Evolutionary conservation across 129 eudicot genomes (phyloP), one percentile per base, ranked within the genome.

Genomic region (Erigeron canadensis): DNA sequence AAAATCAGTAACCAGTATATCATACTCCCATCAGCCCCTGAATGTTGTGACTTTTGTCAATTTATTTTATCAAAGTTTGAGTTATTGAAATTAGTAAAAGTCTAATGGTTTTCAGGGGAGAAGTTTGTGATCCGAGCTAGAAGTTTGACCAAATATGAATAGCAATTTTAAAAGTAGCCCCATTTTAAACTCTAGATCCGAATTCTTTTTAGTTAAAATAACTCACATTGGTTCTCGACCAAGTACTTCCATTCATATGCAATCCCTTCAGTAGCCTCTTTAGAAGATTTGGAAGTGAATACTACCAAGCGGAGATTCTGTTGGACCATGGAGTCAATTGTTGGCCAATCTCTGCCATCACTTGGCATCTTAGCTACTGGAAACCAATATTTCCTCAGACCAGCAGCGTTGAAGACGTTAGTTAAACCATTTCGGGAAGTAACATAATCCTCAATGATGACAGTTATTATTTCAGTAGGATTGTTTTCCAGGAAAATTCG

Each of bases 401-500:
- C 98, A 80, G 99, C 85, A 41, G 92, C 86, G 28, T 86, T 82
- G 69, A 94, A 89, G 71, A 94, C 93, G 64, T 84, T 90, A 18
- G 80, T 85, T 64, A 89, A 81, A 65, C 99, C 99, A 19, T 87
- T 87, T 60, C 93, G 97, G 63, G 99, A 84, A 22, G 96, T 77
- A 28, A 94, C 99, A 43, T 94, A 94, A 75, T 94, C 99, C 81
- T 94, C 99, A 77, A 94, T 94, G 69, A 94, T 71, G 39, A 94
- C 71, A 47, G 99, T 89, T 73, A 94, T 59, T 12, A 94, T 94
- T 77, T 90, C 99, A 48, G 87, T 76, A 18, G 99, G 96, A 70
- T 87, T 84, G 72, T 85, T 67, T 80, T 76, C 89, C 70, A 94
- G 79, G 85, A 94, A 87, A 47, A 45, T 67, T 75, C 77, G 83